phyloP scores from a whole-genome alignment of 257 asterid species.

The Dorcoceras hygrometricum region DNA sequence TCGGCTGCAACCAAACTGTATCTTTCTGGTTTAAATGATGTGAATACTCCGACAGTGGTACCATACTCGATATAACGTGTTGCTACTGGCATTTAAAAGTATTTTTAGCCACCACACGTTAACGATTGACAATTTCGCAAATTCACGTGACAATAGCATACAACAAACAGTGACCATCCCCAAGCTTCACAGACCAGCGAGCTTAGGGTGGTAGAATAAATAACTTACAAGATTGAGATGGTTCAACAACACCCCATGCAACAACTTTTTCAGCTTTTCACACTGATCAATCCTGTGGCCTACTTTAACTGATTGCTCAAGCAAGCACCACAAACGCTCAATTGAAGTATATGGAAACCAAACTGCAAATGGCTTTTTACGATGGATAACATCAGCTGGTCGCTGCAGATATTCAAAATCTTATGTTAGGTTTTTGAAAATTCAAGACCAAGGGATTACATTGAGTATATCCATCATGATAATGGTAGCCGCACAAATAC shows the following conservation, averaged over 20 bases:
- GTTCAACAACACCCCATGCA: constrained; percentile 57
- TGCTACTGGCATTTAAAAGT: neutral
- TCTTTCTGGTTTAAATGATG: neutral
- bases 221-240: constrained; percentile 71
- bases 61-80: neutral
- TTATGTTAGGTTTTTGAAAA: constrained; percentile 20
- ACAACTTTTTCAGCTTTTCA: constrained; percentile 64
- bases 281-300: constrained; percentile 83
- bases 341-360: constrained; percentile 90
- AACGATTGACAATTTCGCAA: neutral
- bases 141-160: neutral
- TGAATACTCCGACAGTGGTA: neutral
- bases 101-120: neutral
- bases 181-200: neutral
- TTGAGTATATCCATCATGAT: neutral
- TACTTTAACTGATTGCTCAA: constrained; percentile 73
- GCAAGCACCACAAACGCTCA: constrained; percentile 83
- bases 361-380: constrained; percentile 69
- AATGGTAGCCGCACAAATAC: neutral
- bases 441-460: neutral
- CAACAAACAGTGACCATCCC: neutral
- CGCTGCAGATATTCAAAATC: constrained; percentile 50
- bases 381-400: constrained; percentile 69
- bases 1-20: too few species aligned
- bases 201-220: neutral